Conservation (phyloP, 805 yeast species). For the Zygoascus tannicola region DNA sequence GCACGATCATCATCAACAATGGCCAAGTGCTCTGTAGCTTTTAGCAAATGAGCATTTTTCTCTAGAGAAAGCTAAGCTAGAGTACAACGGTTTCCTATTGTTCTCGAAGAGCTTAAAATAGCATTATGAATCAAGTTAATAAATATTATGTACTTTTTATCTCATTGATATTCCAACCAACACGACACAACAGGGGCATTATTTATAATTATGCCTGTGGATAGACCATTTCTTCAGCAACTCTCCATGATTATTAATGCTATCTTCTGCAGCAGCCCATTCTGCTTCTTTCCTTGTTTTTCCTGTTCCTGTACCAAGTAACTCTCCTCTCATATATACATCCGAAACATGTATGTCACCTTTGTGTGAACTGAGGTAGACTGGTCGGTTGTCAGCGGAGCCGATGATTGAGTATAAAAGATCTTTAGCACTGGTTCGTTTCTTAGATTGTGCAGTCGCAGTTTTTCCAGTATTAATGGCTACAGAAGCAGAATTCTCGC, state of each 20-base stretch:
- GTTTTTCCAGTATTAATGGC: not conserved
- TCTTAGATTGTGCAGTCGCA: not conserved
- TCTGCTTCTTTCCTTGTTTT: conserved; percentile 16
- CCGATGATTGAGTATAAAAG: conserved; percentile 14
- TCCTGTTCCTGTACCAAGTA: conserved; percentile 15
- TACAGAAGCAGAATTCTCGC: not conserved
- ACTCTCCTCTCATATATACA: conserved; percentile 11
- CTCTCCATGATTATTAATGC: conserved; percentile 9
- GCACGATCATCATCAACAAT: conserved; percentile 82
- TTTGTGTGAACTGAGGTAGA: conserved; percentile 8
- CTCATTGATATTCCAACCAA: no score
- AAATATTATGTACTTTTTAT: not conserved
- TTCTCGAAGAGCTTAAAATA: not conserved
- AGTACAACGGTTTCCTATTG: not conserved
- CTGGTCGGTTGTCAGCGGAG: conserved; percentile 10
- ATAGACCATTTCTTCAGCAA: conserved; percentile 9
- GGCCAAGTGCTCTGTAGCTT: conserved; percentile 69
- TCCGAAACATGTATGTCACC: conserved; percentile 2
- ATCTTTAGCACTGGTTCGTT: conserved; percentile 13
- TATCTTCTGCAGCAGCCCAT: conserved; percentile 14
- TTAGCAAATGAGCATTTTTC: conserved; percentile 16
- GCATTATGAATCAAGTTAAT: not conserved
- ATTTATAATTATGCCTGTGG: no score
- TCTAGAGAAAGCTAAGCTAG: no score
- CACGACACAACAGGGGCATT: no score